These are phyloP conservation scores for Tricholoma sp. DNA, from an alignment of 768 basidiomycete species.

Conservation along the genomic window DNA sequence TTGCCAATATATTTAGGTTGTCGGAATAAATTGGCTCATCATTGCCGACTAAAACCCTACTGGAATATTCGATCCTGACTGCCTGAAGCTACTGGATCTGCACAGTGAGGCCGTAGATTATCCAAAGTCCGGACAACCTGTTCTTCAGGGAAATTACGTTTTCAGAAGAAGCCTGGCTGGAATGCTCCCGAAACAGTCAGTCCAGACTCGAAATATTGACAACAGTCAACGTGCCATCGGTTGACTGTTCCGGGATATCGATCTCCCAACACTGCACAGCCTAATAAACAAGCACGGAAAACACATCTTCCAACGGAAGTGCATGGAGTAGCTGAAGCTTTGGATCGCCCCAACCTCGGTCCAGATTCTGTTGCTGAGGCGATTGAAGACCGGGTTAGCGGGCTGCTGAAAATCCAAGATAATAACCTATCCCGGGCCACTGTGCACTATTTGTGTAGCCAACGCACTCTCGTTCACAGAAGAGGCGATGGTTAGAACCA, in stretches of 20 bases:
- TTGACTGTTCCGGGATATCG: constrained; percentile 37
- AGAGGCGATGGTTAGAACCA: constrained; percentile 63
- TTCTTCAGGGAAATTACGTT: constrained; percentile 31
- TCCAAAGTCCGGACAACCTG: constrained; percentile 51
- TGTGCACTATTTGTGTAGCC: constrained; percentile 19
- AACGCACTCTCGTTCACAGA: constrained; percentile 39
- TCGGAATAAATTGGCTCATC: constrained; percentile 63
- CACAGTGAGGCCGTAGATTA: constrained; percentile 68
- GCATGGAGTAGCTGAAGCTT: constrained; percentile 17
- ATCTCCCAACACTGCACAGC: constrained; percentile 33
- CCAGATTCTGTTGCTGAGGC: constrained; percentile 20
- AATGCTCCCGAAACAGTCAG: constrained; percentile 54
- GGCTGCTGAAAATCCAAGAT: constrained; percentile 27
- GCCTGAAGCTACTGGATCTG: constrained; percentile 46
- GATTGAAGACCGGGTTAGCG: constrained; percentile 20
- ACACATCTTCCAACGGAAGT: constrained; percentile 6
- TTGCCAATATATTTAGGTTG: constrained; percentile 30
- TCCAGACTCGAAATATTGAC: constrained; percentile 30
- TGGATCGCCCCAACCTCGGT: constrained; percentile 12
- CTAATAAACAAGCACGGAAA: constrained; percentile 8
- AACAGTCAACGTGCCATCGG: constrained; percentile 43
- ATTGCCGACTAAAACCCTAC: constrained; percentile 48
- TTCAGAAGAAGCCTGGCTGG: constrained; percentile 51
- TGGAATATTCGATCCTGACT: constrained; percentile 47
- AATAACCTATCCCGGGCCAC: constrained; percentile 24